Conservation (phyloP, 2,329 filamentous ascomycete genomes). For the Ilyonectria robusta region DNA sequence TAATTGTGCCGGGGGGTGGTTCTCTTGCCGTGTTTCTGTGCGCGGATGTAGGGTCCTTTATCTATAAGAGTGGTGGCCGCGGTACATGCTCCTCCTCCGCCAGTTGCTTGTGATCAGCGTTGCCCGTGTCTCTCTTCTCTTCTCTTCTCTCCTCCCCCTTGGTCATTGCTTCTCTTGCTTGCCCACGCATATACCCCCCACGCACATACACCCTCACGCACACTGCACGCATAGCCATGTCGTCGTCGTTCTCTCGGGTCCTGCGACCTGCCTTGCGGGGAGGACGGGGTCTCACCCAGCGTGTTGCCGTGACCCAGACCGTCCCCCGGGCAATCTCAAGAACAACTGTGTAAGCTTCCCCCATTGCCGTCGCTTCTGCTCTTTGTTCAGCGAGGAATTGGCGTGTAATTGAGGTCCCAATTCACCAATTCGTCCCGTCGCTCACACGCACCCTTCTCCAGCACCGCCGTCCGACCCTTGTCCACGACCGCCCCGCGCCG, state of each 20-base stretch:
- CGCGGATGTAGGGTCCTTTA: not conserved
- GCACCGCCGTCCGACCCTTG: constrained; percentile 65
- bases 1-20: not conserved
- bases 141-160: not conserved
- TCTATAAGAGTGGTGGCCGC: not conserved
- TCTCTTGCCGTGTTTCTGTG: not conserved
- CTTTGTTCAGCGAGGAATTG: not conserved
- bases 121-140: not conserved
- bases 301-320: constrained; percentile 40
- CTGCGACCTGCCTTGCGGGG: constrained; percentile 66
- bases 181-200: not conserved
- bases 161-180: not conserved
- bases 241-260: constrained; percentile 65
- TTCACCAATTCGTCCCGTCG: not conserved
- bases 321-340: constrained; percentile 41
- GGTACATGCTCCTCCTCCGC: constrained; percentile 5
- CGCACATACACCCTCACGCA: not conserved
- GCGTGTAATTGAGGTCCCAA: constrained; percentile 5
- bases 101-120: constrained; percentile 2
- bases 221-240: constrained; percentile 40
- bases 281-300: constrained; percentile 55
- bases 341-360: constrained; percentile 46
- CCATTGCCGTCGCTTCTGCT: not conserved
- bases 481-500: constrained; percentile 72
- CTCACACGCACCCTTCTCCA: constrained; percentile 26